Evolutionary conservation across 2,329 filamentous ascomycete genomes (phyloP), one percentile per base, ranked within the genome.

Genomic region (Fonsecaea nubica): DNA sequence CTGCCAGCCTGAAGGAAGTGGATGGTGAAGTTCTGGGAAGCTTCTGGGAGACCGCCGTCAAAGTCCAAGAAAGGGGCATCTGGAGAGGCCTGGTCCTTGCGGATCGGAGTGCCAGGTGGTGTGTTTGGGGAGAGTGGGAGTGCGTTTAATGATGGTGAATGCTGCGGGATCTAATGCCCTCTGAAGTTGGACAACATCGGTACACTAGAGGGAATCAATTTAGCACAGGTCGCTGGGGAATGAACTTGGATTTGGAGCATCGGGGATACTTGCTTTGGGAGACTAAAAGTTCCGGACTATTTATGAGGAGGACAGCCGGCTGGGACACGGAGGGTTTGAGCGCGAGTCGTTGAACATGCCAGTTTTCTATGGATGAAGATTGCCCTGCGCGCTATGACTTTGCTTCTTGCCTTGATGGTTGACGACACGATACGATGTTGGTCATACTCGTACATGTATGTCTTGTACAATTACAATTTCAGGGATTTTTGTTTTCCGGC

Each of bases 91-190:
- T 90, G 33, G 87, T 90, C 61, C 78, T 89, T 48, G 87, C 87
- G 9, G 87, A 90, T 79, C 81, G 87, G 35, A 87, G 84, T 72
- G 87, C 87, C 12, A 82, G 87, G 62, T 90, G 87, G 87, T 89
- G 87, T 75, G 87, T 90, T n/a, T 89, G 88, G 77, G 87, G 84
- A 48, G 87, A 90, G 76, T 90, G 87, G 87, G 85, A 87, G 72
- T 86, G 85, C 77, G 78, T 82, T 67, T 86, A 73, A 81, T 72
- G 32, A 21, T 61, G 15, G 53, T 48, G 42, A 30, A 45, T 21
- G 45, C 25, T 15, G 45, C 18, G 42, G n/a, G 42, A 48, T 42
- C 15, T 42, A 13, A 42, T 42, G 13, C 15, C 38, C 12, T 15
- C 15, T 18, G 40, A 18, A 9, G 7, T 21, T 45, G 40, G n/a